These are phyloP conservation scores for Lactarius psammicola DNA, from an alignment of 768 basidiomycete genomes.

Conservation along the genomic window DNA sequence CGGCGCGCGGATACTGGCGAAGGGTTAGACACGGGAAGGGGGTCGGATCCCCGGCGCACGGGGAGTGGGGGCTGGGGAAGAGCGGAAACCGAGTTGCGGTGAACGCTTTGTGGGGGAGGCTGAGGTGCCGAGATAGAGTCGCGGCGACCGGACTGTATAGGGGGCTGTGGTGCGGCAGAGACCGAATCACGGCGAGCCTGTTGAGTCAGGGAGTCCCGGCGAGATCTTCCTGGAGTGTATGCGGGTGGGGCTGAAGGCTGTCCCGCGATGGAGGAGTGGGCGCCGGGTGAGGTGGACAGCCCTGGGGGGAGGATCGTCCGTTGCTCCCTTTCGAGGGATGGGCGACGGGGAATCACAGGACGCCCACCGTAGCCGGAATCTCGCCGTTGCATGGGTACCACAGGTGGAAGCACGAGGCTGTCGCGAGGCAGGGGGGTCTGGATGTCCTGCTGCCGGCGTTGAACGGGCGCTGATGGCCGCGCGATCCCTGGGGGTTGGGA, in stretches of 20 bases:
- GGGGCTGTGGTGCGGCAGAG: conserved; percentile 5
- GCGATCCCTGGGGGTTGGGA: conserved; percentile 14
- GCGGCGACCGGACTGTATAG: conserved; percentile 5
- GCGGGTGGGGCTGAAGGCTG: conserved; percentile 11
- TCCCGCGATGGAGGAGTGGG: conserved; percentile 3
- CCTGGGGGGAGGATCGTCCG: conserved; percentile 20
- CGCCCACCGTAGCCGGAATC: conserved; percentile 23
- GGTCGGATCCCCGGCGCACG: conserved; percentile 16
- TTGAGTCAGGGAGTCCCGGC: conserved; percentile 17
- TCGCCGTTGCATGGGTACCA: conserved; percentile 10
- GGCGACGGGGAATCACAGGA: conserved; percentile 6
- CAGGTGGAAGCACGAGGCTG: conserved; percentile 19
- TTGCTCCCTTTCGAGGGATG: conserved; percentile 38
- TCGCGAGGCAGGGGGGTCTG: conserved; percentile 27
- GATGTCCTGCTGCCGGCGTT: conserved; percentile 16
- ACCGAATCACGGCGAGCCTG: conserved; percentile 27
- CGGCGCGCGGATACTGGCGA: conserved; percentile 9
- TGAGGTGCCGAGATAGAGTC: conserved; percentile 19
- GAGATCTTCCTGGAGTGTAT: conserved; percentile 8
- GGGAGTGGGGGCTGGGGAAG: conserved; percentile 7
- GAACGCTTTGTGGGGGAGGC: not conserved
- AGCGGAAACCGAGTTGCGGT: conserved; percentile 9
- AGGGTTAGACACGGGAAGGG: not conserved
- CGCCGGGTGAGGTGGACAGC: conserved; percentile 18
- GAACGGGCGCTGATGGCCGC: conserved; percentile 10